Base-by-base conservation (phyloP, 805 yeast species). In the Metschnikowia hibisci region DNA sequence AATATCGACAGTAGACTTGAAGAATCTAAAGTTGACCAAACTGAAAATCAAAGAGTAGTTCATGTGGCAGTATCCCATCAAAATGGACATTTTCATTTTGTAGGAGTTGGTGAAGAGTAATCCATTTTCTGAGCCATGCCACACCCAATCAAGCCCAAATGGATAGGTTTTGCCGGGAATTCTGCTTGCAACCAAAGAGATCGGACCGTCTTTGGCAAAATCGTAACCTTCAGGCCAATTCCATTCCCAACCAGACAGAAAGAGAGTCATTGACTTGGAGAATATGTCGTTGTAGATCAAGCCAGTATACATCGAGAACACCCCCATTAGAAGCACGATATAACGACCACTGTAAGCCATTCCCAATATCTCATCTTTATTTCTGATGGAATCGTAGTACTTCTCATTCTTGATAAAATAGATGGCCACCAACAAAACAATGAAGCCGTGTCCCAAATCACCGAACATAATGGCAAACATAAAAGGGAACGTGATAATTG, bases 391-490 rank as follows among this genome's bases (percentile, higher is more conserved):
- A 18, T 70, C 77, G 41, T 82, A 69, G 31, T 62, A 60, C 42
- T 60, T 62, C 58, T 84, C 89, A 47, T 78, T 77, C 33, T 71
- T 55, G 8, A 83, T 83, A 45, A 84, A 61, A 4, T 66, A 57
- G 14, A 71, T 48, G 10, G 85, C 85, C 15, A 78, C 82, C 51
- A 81, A 58, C 25, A 76, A 60, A 56, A 84, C 66, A 43, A 84
- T 67, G 44, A 80, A 64, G n/a, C 90, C 90, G 58, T 84, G 90
- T 9, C 90, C 90, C 50, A 83, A 66, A 65, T 84, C 90, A 65
- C 90, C 90, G 66, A 84, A 84, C 90, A 84, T 84, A 48, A 84
- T 80, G 13, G 90, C 88, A 65, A 84, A 84, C 87, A 84, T 80
- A 58, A 83, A 84, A 12, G 90, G 90, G 65, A 84, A 84, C 0